Evolutionary conservation across 31 red algal genomes (phyloP).

Genomic region (Asparagopsis taxiformis): DNA sequence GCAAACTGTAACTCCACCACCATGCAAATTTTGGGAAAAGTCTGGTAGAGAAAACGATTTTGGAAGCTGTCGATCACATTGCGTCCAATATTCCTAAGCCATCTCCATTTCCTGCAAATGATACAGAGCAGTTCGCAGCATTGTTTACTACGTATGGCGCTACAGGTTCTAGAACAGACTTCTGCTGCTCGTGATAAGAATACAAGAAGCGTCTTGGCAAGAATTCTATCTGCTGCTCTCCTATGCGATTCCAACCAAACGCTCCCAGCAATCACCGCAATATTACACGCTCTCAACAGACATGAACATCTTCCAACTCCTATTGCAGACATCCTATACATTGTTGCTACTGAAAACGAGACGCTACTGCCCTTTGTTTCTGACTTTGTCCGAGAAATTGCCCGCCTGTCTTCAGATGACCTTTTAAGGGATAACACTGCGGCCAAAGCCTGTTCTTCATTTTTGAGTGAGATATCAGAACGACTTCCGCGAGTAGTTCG

Average conservation of each 20-base stretch:
- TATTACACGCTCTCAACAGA: slow-evolving; percentile 45
- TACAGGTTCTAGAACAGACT: slow-evolving; percentile 43
- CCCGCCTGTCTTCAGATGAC: slow-evolving; percentile 41
- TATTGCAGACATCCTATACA: slow-evolving; percentile 26
- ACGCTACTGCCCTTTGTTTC: slow-evolving; percentile 35
- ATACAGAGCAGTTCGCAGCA: slow-evolving; percentile 40
- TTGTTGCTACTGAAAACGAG: slow-evolving; percentile 1
- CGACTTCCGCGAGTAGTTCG: slow-evolving; percentile 25
- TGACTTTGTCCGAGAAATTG: slow-evolving; percentile 70
- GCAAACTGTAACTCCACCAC: slow-evolving; percentile 18
- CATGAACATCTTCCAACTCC: slow-evolving; percentile 56
- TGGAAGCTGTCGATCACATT: slow-evolving; percentile 27
- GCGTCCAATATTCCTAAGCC: slow-evolving; percentile 14
- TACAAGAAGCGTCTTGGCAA: slow-evolving; percentile 33
- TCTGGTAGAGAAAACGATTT: slow-evolving; percentile 35
- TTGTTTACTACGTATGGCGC: slow-evolving; percentile 33
- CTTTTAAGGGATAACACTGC: slow-evolving; percentile 45
- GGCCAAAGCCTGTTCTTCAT: slow-evolving; percentile 50
- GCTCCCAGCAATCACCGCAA: slow-evolving; percentile 50
- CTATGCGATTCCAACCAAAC: slow-evolving; percentile 23
- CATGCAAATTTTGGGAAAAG: slow-evolving; percentile 65
- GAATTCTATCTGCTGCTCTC: slow-evolving; percentile 17
- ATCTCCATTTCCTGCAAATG: slow-evolving; percentile 20
- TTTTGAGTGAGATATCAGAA: slow-evolving; percentile 62
- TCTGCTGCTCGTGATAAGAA: slow-evolving; percentile 27